Percentiles rank a stretch among this genome's conserved stretches.
Evolutionary conservation across 805 yeast species (phyloP).

Genomic region (Candida coleopterorum): DNA sequence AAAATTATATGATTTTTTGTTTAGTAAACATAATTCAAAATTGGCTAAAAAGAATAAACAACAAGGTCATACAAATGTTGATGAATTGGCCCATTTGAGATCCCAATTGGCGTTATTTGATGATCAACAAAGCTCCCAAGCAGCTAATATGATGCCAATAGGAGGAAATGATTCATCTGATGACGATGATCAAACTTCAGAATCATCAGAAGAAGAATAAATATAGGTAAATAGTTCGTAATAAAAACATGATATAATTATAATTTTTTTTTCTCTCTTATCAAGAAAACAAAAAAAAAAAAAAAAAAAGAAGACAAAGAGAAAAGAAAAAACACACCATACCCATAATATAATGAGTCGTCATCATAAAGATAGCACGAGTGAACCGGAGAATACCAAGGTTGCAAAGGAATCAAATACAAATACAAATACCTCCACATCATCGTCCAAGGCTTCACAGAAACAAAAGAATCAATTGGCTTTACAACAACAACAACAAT

Average conservation of each 20-base stretch:
- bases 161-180: constrained; percentile 38
- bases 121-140: constrained; percentile 14
- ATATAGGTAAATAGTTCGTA: not conserved
- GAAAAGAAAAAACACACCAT: too few relatives aligned
- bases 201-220: constrained; percentile 72
- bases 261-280: too few relatives aligned
- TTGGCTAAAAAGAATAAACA: constrained; percentile 29
- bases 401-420: not conserved
- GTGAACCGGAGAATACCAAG: constrained; percentile 26
- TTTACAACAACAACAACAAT: constrained; percentile 66
- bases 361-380: constrained; percentile 30
- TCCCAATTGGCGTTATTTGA: constrained; percentile 45
- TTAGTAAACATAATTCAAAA: constrained; percentile 34
- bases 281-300: not conserved
- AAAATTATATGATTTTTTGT: constrained; percentile 78
- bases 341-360: too few relatives aligned
- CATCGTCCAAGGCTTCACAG: constrained; percentile 14
- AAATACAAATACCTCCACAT: not conserved
- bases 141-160: constrained; percentile 26
- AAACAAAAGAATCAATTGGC: constrained; percentile 56
- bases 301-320: not conserved
- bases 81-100: constrained; percentile 62
- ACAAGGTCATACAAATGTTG: constrained; percentile 23
- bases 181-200: constrained; percentile 49
- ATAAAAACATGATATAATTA: not conserved